A percentile compares a stretch with the other conserved stretches of the same genome.
These are phyloP conservation scores for Athelia sp. DNA, from an alignment of 1,284 basidiomycete genomes.

Conservation along the genomic window DNA sequence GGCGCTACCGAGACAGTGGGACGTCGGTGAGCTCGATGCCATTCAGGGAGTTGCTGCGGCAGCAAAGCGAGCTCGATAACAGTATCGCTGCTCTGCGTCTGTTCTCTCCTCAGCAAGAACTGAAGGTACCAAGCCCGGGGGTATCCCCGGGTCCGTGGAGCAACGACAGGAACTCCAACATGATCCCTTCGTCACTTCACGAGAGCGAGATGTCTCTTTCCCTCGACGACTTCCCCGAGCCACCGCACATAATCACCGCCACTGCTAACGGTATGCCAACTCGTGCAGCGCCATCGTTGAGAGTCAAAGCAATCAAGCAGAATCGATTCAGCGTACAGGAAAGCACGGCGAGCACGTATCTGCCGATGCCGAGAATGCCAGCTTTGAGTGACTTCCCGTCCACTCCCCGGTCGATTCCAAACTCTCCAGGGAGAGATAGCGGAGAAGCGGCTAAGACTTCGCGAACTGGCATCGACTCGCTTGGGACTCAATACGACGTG, in stretches of 20 bases:
- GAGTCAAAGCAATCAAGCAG: too few species aligned
- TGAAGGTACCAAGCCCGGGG: not conserved
- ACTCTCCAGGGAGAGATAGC: slow-evolving; percentile 25
- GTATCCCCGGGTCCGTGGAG: not conserved
- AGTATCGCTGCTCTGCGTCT: slow-evolving; percentile 54
- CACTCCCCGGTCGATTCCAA: slow-evolving; percentile 13
- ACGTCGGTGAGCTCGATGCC: slow-evolving; percentile 18
- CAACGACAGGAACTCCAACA: too few species aligned
- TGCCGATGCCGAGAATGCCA: not conserved
- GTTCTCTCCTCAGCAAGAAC: slow-evolving; percentile 33
- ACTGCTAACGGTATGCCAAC: slow-evolving; percentile 3
- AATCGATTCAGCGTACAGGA: too few species aligned
- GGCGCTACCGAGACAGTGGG: slow-evolving; percentile 12
- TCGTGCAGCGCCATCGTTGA: not conserved
- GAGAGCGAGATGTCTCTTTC: slow-evolving; percentile 64
- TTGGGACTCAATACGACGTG: slow-evolving; percentile 60
- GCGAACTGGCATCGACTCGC: slow-evolving; percentile 31
- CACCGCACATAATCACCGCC: slow-evolving; percentile 36
- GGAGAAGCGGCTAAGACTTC: slow-evolving; percentile 19
- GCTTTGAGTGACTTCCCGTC: not conserved
- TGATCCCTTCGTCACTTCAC: slow-evolving; percentile 30
- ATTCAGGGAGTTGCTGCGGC: slow-evolving; percentile 49
- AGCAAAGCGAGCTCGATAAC: slow-evolving; percentile 61
- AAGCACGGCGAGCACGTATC: not conserved
- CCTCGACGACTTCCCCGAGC: slow-evolving; percentile 63